Base-by-base conservation (phyloP, 2,329 filamentous ascomycete species). In the Xylaria sp. region DNA sequence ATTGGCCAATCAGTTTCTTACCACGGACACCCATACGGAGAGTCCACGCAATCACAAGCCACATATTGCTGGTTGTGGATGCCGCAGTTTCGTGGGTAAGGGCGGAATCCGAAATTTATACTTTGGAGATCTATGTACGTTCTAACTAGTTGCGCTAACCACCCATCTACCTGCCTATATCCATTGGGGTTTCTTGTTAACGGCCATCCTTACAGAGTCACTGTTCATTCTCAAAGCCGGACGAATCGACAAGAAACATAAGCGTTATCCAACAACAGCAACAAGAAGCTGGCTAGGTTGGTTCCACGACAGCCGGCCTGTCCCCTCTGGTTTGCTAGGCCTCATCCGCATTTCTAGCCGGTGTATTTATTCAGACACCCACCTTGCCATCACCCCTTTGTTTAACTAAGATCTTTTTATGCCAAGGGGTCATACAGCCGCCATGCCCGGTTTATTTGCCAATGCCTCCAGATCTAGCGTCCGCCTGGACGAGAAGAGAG, bases 401-500 rank as follows among this genome's bases (percentile, higher is more conserved):
- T 34, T 21, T 21, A 32, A 8, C 17, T 45, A 42, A n/a, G n/a
- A 8, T 32, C 47, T 34, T 45, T 9, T n/a, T 47, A 34, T 17
- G 32, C 30, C 30, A 9, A 27, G 32, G 27, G 19, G 47, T 12
- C 21, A 36, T 19, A 57, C 56, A 34, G 27, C 47, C 42, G 9
- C 45, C 62, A 65, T 65, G 66, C 47, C 45, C 9, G 24, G 27
- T 39, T 50, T 42, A 42, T 51, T 36, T 42, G 24, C 39, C 39
- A 11, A 53, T 32, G 39, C 51, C 50, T 42, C 45, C n/a, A 47
- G 57, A 39, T 36, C 27, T 19, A 63, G 47, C 55, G 12, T 19
- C 54, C 51, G 57, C 19, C 50, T 19, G n/a, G 53, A n/a, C 11
- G 64, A 66, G 27, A 62, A 42, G 48, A 68, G 61, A 54, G 73